These are phyloP conservation scores for Euphorbia lathyris DNA, from an alignment of 345 rosid genomes.

Conservation along the genomic window DNA sequence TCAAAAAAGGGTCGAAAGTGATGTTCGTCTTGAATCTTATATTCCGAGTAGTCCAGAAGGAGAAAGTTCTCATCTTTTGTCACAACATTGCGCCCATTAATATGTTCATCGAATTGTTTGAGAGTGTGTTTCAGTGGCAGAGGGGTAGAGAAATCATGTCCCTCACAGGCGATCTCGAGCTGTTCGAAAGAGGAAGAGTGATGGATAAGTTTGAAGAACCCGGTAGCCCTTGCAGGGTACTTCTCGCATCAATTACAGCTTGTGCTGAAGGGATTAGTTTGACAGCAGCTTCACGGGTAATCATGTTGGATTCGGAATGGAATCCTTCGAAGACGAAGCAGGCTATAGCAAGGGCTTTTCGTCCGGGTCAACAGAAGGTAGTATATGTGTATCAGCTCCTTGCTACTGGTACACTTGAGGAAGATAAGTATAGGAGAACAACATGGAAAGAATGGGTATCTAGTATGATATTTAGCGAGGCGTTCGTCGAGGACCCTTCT, in stretches of 20 bases:
- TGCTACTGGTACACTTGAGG: conserved; percentile 75
- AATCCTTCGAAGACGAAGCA: conserved; percentile 96
- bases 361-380: conserved; percentile 88
- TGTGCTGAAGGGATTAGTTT: conserved; percentile 95
- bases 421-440: conserved; percentile 83
- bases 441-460: conserved; percentile 99
- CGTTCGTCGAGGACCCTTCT: conserved; percentile 84
- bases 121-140: conserved; percentile 65
- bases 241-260: conserved; percentile 86
- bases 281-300: conserved; percentile 95
- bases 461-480: conserved; percentile 92
- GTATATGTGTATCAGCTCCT: conserved; percentile 90
- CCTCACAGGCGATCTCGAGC: conserved; percentile 82
- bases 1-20: conserved; percentile 75
- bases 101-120: conserved; percentile 62
- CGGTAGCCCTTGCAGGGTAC: conserved; percentile 50
- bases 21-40: conserved; percentile 90
- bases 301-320: conserved; percentile 80
- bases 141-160: conserved; percentile 71
- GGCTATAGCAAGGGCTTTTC: conserved; percentile 86
- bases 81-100: conserved; percentile 89
- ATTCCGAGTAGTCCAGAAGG: conserved; percentile 60
- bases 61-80: conserved; percentile 81
- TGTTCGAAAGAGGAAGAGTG: conserved; percentile 79
- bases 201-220: conserved; percentile 85